These are phyloP conservation scores for Coemansia furcata DNA, from an alignment of 192 early-diverging fungal species.

Conservation along the genomic window DNA sequence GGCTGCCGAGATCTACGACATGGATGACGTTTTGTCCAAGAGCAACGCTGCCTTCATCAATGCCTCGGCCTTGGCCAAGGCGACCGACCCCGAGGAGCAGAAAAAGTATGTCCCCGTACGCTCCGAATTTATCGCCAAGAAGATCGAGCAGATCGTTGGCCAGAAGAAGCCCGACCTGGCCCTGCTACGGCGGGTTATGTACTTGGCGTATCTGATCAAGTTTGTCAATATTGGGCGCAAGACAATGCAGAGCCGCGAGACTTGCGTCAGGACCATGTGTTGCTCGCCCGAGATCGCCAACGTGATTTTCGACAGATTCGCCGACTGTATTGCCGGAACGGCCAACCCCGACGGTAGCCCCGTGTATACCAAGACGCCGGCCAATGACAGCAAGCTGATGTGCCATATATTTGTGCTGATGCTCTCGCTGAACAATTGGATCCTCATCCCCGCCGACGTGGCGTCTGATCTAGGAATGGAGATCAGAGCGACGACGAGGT, in stretches of 20 bases:
- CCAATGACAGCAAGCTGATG: constrained; percentile 70
- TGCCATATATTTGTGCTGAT: constrained; percentile 73
- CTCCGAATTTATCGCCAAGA: constrained; percentile 35
- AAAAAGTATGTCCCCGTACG: constrained; percentile 17
- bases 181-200: constrained; percentile 61
- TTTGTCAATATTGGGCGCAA: constrained; percentile 55
- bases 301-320: constrained; percentile 62
- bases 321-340: constrained; percentile 57
- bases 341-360: constrained; percentile 49
- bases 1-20: constrained; percentile 76
- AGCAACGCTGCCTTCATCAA: constrained; percentile 65
- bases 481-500: constrained; percentile 24
- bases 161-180: constrained; percentile 29
- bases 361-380: constrained; percentile 55
- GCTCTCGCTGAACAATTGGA: constrained; percentile 72
- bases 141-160: constrained; percentile 29
- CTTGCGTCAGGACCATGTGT: constrained; percentile 44
- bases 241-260: constrained; percentile 53
- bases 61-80: constrained; percentile 56
- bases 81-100: constrained; percentile 38
- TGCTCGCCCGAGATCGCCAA: constrained; percentile 56
- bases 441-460: constrained; percentile 59
- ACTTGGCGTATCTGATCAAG: constrained; percentile 75
- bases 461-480: constrained; percentile 59
- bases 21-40: constrained; percentile 68